Evolutionary conservation across 108 stramenopile species (phyloP).

Genomic region (Nitzschia putrida): DNA sequence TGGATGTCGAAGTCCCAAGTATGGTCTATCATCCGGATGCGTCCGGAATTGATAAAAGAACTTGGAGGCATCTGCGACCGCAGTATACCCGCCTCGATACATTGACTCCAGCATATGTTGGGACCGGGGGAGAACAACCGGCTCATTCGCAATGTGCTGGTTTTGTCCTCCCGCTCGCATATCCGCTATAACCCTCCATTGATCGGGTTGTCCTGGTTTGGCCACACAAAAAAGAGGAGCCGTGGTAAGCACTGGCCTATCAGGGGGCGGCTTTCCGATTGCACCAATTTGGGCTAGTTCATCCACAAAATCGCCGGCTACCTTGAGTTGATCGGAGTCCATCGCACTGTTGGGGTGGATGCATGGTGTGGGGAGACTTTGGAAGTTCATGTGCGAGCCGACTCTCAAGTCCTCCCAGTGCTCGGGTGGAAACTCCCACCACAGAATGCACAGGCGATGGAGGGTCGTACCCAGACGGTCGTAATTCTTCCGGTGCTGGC

Average conservation of each 20-base stretch:
- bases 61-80: constrained; percentile 12
- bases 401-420: constrained; percentile 14
- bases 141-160: neutral
- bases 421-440: constrained; percentile 27
- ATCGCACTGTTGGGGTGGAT: constrained; percentile 16
- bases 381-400: constrained; percentile 6
- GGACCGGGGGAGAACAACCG: neutral
- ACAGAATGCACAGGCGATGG: neutral
- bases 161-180: neutral
- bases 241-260: neutral
- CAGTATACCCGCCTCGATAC: constrained; percentile 1
- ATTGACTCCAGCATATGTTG: neutral
- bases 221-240: constrained; percentile 10
- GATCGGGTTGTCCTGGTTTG: constrained; percentile 18
- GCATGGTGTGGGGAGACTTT: neutral
- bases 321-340: neutral
- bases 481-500: neutral
- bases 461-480: neutral
- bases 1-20: constrained; percentile 7
- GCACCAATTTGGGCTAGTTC: neutral
- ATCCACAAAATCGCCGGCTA: constrained; percentile 21
- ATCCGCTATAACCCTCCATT: constrained; percentile 12
- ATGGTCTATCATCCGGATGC: constrained; percentile 2
- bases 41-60: too few relatives aligned
- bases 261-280: neutral